These are phyloP conservation scores for Prosopis cineraria DNA, from an alignment of 306 rosid genomes.

Conservation along the genomic window DNA sequence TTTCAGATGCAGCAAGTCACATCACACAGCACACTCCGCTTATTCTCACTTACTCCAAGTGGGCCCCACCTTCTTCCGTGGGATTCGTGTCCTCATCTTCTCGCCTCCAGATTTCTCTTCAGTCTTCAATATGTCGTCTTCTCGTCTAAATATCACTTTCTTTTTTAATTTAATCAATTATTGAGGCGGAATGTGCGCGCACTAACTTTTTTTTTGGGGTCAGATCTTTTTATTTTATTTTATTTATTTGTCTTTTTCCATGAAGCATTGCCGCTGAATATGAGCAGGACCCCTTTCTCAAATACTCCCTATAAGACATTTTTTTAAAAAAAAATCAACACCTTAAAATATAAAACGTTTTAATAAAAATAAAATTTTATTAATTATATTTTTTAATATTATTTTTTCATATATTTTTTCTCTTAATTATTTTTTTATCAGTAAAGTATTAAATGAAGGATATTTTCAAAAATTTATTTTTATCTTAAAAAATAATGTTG, in stretches of 20 bases:
- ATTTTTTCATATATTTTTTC: too few species aligned
- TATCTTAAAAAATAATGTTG: too few species aligned
- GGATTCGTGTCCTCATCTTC: slow-evolving; percentile 11
- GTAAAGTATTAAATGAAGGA: too few species aligned
- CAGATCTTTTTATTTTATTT: neutral
- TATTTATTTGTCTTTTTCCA: neutral
- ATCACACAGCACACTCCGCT: slow-evolving; percentile 10
- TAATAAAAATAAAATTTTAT: too few species aligned
- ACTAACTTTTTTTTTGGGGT: neutral
- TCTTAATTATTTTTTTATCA: too few species aligned
- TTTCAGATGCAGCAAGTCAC: neutral
- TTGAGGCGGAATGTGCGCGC: neutral
- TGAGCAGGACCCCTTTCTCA: too few species aligned
- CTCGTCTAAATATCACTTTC: neutral
- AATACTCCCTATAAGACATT: too few species aligned
- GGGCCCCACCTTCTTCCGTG: neutral
- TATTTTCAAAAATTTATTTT: too few species aligned
- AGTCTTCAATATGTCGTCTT: neutral
- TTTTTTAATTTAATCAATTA: neutral
- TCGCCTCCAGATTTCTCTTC: neutral
- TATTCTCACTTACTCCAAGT: neutral
- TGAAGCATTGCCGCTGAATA: neutral
- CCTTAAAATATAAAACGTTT: too few species aligned
- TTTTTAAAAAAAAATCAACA: too few species aligned
- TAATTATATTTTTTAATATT: too few species aligned